Base-by-base conservation (phyloP, 177 flowering plant species). In the Vitis hybrid region DNA sequence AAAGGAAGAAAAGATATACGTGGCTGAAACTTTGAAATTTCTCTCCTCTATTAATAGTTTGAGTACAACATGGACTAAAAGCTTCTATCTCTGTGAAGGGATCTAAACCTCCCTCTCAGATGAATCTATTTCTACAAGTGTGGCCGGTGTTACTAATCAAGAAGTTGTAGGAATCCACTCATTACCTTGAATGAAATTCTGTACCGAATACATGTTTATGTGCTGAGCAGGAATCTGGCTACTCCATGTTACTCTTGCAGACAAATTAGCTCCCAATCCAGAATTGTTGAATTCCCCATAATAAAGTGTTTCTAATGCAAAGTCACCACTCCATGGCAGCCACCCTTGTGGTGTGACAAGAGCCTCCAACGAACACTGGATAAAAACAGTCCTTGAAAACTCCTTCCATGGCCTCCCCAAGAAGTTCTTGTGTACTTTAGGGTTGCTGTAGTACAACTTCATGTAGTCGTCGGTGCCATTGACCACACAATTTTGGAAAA, bases 391-490 rank as follows among this genome's bases (percentile, higher is more conserved):
- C 60, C 97, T 84, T 0, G 93, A 86, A 54, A 74, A 92, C 74
- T 84, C 86, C 76, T 89, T 92, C 97, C 97, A 92, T 15, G 98
- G 98, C 74, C 96, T 78, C 23, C 98, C 98, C 68, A 92, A 78
- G 80, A 56, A 91, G 50, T 79, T 89, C 68, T 62, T 80, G 73
- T 89, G 91, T 52, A 76, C 86, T 34, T 67, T 63, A 12, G 94
- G 91, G 5, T 88, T 89, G 18, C 66, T 68, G 2, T 62, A 3
- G 65, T 82, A 92, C 59, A 79, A 73, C 2, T 15, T 60, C 91
- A 87, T 83, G 78, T 89, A 89, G 10, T 84, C 89, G 2, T 84
- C 82, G 1, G 94, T 93, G 11, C 93, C 97, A 48, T 85, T 87
- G 52, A 92, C 70, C 45, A 77, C 12, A 64, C 91, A 91, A 62